phyloP scores from a whole-genome alignment of 129 eudicot species.

The Flaveria brownii region DNA sequence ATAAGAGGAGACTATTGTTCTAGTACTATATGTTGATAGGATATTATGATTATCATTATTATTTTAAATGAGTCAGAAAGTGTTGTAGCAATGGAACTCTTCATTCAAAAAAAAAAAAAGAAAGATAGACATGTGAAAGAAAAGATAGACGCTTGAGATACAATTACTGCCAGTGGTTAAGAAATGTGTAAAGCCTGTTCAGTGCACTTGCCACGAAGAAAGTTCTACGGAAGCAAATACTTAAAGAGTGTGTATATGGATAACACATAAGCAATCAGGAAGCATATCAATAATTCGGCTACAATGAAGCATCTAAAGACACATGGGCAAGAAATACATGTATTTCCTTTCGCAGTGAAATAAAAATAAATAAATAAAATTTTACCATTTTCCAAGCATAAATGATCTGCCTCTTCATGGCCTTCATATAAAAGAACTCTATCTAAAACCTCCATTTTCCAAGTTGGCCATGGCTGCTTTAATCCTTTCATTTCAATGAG shows the following conservation, averaged over 20 bases:
- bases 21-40: slow-evolving; percentile 1
- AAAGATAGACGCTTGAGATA: not conserved
- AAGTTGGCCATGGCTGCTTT: slow-evolving; percentile 62
- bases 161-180: not conserved
- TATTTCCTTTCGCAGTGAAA: slow-evolving; percentile 1
- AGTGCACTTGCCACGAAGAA: slow-evolving; percentile 4
- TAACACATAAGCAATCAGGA: slow-evolving; percentile 27
- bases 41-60: not conserved
- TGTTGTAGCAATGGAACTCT: slow-evolving; percentile 9
- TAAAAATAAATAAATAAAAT: not conserved
- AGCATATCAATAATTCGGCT: slow-evolving; percentile 17
- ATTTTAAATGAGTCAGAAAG: not conserved
- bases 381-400: slow-evolving; percentile 82
- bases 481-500: slow-evolving; percentile 41
- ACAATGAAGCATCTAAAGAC: slow-evolving; percentile 20
- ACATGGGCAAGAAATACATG: slow-evolving; percentile 1
- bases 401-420: slow-evolving; percentile 80
- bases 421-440: slow-evolving; percentile 84
- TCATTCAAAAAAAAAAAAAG: not conserved
- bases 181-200: not conserved
- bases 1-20: not conserved
- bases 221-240: not conserved
- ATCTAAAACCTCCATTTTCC: slow-evolving; percentile 88
- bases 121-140: slow-evolving; percentile 10
- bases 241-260: not conserved